These are phyloP conservation scores for Termitomyces sp. DNA, from an alignment of 768 basidiomycete species.

Conservation along the genomic window DNA sequence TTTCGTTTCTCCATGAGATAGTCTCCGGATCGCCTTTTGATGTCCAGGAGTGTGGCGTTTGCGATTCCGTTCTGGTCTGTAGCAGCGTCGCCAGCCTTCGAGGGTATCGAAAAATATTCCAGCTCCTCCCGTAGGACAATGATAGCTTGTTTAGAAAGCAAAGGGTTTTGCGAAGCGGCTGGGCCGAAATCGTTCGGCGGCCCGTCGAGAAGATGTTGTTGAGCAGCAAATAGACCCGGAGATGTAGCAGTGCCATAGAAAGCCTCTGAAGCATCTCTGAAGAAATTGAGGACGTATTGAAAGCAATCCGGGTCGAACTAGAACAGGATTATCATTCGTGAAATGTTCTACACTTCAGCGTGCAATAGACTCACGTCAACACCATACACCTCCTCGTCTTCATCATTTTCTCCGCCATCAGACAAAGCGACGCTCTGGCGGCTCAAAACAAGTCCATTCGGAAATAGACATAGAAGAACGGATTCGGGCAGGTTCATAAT, in stretches of 20 bases:
- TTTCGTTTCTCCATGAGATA: constrained; percentile 84
- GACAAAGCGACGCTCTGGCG: constrained; percentile 74
- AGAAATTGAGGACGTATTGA: constrained; percentile 89
- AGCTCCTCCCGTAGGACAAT: constrained; percentile 97
- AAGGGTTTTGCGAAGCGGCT: constrained; percentile 77
- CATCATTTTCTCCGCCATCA: constrained; percentile 69
- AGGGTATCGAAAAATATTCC: constrained; percentile 96
- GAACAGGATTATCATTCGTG: neutral
- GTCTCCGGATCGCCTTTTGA: constrained; percentile 52
- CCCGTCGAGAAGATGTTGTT: constrained; percentile 73
- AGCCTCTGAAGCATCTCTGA: constrained; percentile 76
- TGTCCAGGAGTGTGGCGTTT: constrained; percentile 61
- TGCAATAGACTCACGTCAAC: neutral
- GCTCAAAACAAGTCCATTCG: constrained; percentile 92
- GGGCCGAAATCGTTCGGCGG: constrained; percentile 56
- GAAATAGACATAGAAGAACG: constrained; percentile 92
- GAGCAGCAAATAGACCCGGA: constrained; percentile 73
- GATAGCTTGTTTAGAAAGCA: constrained; percentile 94
- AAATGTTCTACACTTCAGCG: neutral
- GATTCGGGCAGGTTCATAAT: constrained; percentile 99
- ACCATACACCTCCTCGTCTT: constrained; percentile 73
- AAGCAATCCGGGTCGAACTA: constrained; percentile 99
- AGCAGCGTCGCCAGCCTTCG: constrained; percentile 50
- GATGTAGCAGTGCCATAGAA: constrained; percentile 84
- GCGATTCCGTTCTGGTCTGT: constrained; percentile 80